Conservation (phyloP, 108 stramenopile genomes). For the Pseudonitzschia multiseries region DNA sequence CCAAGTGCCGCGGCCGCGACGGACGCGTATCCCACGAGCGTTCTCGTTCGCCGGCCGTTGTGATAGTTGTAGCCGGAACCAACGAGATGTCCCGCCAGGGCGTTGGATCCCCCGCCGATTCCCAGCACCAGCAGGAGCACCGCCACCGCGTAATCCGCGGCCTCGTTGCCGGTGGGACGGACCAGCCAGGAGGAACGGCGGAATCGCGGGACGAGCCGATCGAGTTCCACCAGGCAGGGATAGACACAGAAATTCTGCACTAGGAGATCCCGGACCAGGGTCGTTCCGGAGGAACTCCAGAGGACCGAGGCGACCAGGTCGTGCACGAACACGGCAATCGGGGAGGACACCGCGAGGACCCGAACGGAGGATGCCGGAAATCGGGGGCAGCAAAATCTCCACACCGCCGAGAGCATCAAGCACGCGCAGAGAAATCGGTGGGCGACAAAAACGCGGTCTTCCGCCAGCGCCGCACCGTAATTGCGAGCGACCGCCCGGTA, state of each 20-base stretch:
- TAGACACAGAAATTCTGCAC: constrained; percentile 9
- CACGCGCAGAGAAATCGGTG: background rate
- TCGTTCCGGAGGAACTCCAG: background rate
- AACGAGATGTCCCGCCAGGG: constrained; percentile 7
- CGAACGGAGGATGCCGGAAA: background rate
- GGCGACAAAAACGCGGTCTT: constrained; percentile 8
- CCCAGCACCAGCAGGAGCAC: constrained; percentile 10
- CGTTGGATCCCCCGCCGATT: constrained; percentile 28
- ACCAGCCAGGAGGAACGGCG: background rate
- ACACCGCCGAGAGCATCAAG: background rate
- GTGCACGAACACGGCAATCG: background rate
- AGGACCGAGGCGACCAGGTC: background rate
- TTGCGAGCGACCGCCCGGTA: background rate
- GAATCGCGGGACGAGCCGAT: constrained; percentile 18
- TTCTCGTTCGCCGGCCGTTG: background rate
- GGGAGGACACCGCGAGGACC: background rate
- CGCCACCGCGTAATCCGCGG: constrained; percentile 10
- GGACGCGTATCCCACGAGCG: constrained; percentile 18
- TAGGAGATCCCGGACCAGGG: constrained; percentile 12
- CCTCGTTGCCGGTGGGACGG: constrained; percentile 3
- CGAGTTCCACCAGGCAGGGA: constrained; percentile 22
- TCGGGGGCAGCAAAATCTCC: constrained; percentile 12
- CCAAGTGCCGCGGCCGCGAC: constrained; percentile 28
- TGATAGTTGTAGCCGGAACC: background rate
- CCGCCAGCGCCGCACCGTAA: constrained; percentile 5